A percentile compares a stretch with the other conserved stretches of the same genome.
Evolutionary conservation across 225 moss, liverwort and hornwort genomes (phyloP).

Genomic region (Lunularia cruciata): DNA sequence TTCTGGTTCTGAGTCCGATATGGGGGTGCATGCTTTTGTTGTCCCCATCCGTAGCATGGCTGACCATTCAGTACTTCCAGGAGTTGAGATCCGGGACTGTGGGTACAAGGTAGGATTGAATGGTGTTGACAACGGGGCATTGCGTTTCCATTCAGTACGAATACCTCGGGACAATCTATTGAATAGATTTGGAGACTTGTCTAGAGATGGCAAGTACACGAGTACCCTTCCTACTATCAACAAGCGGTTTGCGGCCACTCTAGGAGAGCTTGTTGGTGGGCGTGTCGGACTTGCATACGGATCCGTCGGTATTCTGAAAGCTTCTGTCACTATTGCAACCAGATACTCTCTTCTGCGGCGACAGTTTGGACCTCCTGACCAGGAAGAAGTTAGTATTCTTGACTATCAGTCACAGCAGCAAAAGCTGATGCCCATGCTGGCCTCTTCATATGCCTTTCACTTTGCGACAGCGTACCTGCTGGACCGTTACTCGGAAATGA

Average conservation of each 20-base stretch:
- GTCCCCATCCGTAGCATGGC: constrained; percentile 75
- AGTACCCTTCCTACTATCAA: constrained; percentile 75
- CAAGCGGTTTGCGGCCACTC: constrained; percentile 78
- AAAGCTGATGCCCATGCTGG: constrained; percentile 87
- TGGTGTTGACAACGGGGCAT: constrained; percentile 80
- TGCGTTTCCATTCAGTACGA: constrained; percentile 69
- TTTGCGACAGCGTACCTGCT: constrained; percentile 72
- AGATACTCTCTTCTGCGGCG: constrained; percentile 79
- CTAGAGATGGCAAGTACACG: constrained; percentile 68
- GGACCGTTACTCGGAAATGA: constrained; percentile 76
- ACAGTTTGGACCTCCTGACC: constrained; percentile 80
- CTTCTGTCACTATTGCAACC: constrained; percentile 69
- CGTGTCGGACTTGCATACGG: constrained; percentile 78
- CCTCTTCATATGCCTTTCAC: constrained; percentile 76
- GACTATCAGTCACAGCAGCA: constrained; percentile 90
- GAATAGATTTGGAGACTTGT: constrained; percentile 82
- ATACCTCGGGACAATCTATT: constrained; percentile 71
- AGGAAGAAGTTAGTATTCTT: constrained; percentile 71
- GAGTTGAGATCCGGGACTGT: constrained; percentile 79
- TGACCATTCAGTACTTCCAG: constrained; percentile 70
- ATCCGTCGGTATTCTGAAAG: constrained; percentile 80
- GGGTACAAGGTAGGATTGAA: constrained; percentile 82
- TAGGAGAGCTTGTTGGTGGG: constrained; percentile 86
- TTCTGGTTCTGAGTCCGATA: constrained; percentile 62
- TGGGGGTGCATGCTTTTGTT: constrained; percentile 83